Percentiles rank a stretch among this genome's conserved stretches.
phyloP scores from a whole-genome alignment of 257 asterid species.

The Lantana camara region DNA sequence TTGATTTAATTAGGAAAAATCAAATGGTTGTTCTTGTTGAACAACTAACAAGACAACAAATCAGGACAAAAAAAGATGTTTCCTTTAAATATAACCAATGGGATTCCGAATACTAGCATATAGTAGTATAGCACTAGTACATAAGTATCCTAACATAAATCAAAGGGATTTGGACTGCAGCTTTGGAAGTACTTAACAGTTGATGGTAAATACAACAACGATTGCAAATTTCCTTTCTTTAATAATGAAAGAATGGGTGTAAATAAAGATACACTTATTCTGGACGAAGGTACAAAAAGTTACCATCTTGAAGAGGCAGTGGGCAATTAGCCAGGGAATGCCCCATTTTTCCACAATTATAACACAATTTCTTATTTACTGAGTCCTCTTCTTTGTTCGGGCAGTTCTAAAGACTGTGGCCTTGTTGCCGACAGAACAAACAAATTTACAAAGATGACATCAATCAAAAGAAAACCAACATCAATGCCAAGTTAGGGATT shows the following conservation, averaged over 20 bases:
- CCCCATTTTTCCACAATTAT: constrained; percentile 83
- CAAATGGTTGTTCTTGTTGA: too few relatives aligned
- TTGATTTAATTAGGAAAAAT: neutral
- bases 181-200: neutral
- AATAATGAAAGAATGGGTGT: constrained; percentile 6
- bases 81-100: neutral
- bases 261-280: neutral
- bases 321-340: constrained; percentile 78
- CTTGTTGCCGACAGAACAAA: constrained; percentile 75
- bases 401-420: constrained; percentile 92
- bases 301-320: constrained; percentile 90
- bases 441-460: constrained; percentile 62
- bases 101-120: neutral
- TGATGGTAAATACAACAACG: too few relatives aligned
- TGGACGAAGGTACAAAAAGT: neutral
- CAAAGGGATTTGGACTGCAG: neutral
- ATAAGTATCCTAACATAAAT: neutral
- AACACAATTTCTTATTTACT: constrained; percentile 63
- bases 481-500: too few relatives aligned
- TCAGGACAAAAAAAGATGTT: neutral
- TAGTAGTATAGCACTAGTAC: neutral
- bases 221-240: neutral
- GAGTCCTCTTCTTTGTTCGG: constrained; percentile 55
- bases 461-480: constrained; percentile 15
- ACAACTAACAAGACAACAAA: neutral